These are phyloP conservation scores for Ascochyta clinopodiicola DNA, from an alignment of 2,329 filamentous ascomycete species.

Conservation along the genomic window DNA sequence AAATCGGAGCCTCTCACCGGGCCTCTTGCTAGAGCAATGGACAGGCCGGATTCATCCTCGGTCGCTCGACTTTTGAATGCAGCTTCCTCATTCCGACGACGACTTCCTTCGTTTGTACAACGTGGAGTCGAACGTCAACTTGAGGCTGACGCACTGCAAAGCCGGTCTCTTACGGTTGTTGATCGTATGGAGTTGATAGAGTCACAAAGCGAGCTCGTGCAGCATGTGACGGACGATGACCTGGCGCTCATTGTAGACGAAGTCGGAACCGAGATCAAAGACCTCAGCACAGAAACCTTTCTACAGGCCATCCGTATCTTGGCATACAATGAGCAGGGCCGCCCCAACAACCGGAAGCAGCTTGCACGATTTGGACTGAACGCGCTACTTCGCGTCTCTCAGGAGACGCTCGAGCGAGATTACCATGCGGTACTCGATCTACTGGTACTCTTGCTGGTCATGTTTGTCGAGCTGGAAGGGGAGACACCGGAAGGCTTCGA, in stretches of 20 bases:
- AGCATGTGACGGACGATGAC: constrained; percentile 82
- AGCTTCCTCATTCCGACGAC: constrained; percentile 72
- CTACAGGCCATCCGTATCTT: constrained; percentile 59
- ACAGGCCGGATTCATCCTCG: constrained; percentile 51
- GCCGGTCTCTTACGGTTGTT: constrained; percentile 62
- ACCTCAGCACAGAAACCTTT: constrained; percentile 59
- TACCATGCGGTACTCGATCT: constrained; percentile 81
- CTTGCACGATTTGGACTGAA: constrained; percentile 79
- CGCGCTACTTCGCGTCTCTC: constrained; percentile 75
- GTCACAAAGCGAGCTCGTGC: constrained; percentile 77
- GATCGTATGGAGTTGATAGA: constrained; percentile 81
- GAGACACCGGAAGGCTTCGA: constrained; percentile 73
- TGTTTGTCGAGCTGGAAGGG: constrained; percentile 71
- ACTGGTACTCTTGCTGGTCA: constrained; percentile 81
- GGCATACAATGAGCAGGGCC: constrained; percentile 46
- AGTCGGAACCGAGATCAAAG: constrained; percentile 58
- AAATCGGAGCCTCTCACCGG: constrained; percentile 23
- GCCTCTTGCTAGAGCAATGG: constrained; percentile 43
- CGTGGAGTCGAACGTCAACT: constrained; percentile 72
- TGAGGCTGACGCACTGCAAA: constrained; percentile 75
- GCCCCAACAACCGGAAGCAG: constrained; percentile 52
- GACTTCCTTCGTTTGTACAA: constrained; percentile 72
- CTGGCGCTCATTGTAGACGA: constrained; percentile 63
- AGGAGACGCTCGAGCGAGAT: constrained; percentile 77
- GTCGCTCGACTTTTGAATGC: constrained; percentile 71